A percentile compares a stretch with the other conserved stretches of the same genome.
These are phyloP conservation scores for Coemansia sp. DNA, from an alignment of 192 early-diverging fungal genomes.

Conservation along the genomic window DNA sequence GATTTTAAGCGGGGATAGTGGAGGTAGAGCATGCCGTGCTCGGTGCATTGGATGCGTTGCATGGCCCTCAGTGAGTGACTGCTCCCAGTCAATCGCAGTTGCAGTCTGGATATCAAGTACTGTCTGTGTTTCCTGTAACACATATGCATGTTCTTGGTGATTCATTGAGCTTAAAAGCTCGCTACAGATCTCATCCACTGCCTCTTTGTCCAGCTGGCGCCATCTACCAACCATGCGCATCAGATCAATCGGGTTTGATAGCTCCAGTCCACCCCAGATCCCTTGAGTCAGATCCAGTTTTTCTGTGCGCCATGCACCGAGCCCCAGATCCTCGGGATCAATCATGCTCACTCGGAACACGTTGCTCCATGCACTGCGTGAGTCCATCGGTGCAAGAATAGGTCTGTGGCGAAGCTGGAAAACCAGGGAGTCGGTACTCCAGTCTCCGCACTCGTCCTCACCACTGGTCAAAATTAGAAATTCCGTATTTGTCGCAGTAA, in stretches of 20 bases:
- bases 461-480: constrained; percentile 8
- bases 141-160: constrained; percentile 38
- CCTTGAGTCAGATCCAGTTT: not conserved
- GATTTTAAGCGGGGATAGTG: constrained; percentile 34
- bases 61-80: constrained; percentile 56
- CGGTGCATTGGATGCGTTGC: constrained; percentile 60
- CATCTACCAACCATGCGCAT: not conserved
- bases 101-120: constrained; percentile 21
- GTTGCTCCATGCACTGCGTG: not conserved
- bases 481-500: constrained; percentile 11
- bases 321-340: constrained; percentile 20
- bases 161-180: constrained; percentile 50
- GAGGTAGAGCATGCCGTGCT: constrained; percentile 46
- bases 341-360: constrained; percentile 5
- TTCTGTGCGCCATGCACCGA: constrained; percentile 2
- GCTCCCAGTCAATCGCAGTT: constrained; percentile 51
- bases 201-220: not conserved
- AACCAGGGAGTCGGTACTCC: constrained; percentile 20
- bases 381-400: not conserved
- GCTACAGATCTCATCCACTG: constrained; percentile 19
- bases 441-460: not conserved
- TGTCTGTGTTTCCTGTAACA: not conserved
- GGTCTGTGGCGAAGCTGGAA: constrained; percentile 24
- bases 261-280: constrained; percentile 1
- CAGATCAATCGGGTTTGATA: constrained; percentile 8